Evolutionary conservation across 768 basidiomycete species (phyloP).

Genomic region (Atractiella rhizophila): DNA sequence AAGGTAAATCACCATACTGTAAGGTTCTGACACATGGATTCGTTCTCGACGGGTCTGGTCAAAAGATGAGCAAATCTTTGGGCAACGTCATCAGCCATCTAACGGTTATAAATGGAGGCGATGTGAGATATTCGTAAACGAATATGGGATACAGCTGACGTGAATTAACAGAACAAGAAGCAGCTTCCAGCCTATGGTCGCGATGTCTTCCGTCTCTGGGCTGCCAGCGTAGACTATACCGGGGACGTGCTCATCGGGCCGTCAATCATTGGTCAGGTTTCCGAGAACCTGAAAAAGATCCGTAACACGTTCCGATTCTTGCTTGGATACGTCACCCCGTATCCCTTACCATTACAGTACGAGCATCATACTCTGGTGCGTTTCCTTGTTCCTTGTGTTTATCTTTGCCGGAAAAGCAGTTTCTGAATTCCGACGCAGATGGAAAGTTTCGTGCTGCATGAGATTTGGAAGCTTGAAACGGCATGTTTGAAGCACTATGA

Average conservation of each 20-base stretch:
- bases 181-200: slow-evolving; percentile 57
- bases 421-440: slow-evolving; percentile 26
- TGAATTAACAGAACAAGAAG: slow-evolving; percentile 39
- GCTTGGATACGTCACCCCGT: slow-evolving; percentile 42
- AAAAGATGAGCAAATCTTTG: slow-evolving; percentile 90
- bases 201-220: slow-evolving; percentile 73
- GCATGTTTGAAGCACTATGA: slow-evolving; percentile 42
- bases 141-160: no score
- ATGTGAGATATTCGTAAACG: slow-evolving; percentile 34
- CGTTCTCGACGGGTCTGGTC: slow-evolving; percentile 67
- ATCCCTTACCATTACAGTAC: not conserved
- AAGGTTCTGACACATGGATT: slow-evolving; percentile 85
- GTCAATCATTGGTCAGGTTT: slow-evolving; percentile 44
- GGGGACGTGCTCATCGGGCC: slow-evolving; percentile 67
- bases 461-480: slow-evolving; percentile 46
- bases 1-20: slow-evolving; percentile 36
- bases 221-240: slow-evolving; percentile 67
- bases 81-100: slow-evolving; percentile 76
- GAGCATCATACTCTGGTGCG: not conserved
- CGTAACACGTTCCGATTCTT: slow-evolving; percentile 68
- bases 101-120: slow-evolving; percentile 49
- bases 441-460: slow-evolving; percentile 66
- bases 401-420: no score
- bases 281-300: slow-evolving; percentile 53
- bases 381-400: not conserved